These are phyloP conservation scores for Lyophyllum semitale DNA, from an alignment of 768 basidiomycete species.

Conservation along the genomic window DNA sequence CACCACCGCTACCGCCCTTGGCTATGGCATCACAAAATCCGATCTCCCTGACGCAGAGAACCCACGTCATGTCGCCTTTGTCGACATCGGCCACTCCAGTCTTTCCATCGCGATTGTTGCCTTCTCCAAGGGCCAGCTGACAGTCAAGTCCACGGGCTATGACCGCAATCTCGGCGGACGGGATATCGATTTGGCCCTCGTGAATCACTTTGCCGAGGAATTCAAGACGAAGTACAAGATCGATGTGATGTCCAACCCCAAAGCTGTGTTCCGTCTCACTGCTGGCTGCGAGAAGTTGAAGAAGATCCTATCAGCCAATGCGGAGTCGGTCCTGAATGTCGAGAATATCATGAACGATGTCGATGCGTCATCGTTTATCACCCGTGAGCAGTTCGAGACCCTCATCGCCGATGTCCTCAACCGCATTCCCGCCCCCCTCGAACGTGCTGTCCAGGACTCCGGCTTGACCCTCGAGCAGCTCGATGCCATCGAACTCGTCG, in stretches of 20 bases:
- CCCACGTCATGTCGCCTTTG: slow-evolving; percentile 87
- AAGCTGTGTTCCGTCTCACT: slow-evolving; percentile 88
- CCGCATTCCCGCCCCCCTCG: slow-evolving; percentile 73
- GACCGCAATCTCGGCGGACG: slow-evolving; percentile 95
- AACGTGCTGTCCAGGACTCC: slow-evolving; percentile 57
- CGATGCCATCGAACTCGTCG: slow-evolving; percentile 87
- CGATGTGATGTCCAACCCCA: slow-evolving; percentile 88
- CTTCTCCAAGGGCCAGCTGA: slow-evolving; percentile 92
- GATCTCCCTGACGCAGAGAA: slow-evolving; percentile 86
- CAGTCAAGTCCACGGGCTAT: slow-evolving; percentile 85
- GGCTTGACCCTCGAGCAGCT: slow-evolving; percentile 80
- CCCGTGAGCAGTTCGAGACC: slow-evolving; percentile 78
- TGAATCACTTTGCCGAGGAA: slow-evolving; percentile 85
- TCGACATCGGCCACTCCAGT: slow-evolving; percentile 94
- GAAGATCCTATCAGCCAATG: slow-evolving; percentile 94
- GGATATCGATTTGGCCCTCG: slow-evolving; percentile 91
- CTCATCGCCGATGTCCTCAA: slow-evolving; percentile 78
- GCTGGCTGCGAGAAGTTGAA: slow-evolving; percentile 93
- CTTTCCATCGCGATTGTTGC: slow-evolving; percentile 86
- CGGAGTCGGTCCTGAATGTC: slow-evolving; percentile 85
- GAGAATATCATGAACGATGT: slow-evolving; percentile 97
- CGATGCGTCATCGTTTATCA: slow-evolving; percentile 85
- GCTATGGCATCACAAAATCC: slow-evolving; percentile 98
- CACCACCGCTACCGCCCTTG: slow-evolving; percentile 92
- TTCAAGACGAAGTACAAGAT: slow-evolving; percentile 99